Base-by-base conservation (phyloP, 2,329 filamentous ascomycete genomes). In the Aquanectria penicillioides region DNA sequence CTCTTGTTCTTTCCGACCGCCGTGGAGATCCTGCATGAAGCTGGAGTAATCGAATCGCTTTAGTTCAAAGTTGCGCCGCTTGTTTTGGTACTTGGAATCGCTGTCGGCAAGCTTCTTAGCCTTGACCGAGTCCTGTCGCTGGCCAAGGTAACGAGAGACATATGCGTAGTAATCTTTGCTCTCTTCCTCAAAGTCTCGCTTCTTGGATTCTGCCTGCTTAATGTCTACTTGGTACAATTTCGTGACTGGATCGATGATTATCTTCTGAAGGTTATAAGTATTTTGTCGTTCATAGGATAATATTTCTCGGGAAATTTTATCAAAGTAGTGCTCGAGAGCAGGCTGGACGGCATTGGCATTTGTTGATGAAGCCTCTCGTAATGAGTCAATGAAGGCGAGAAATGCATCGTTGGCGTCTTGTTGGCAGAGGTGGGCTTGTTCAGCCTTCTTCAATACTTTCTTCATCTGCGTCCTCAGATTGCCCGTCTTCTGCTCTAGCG, bases 21-120 rank as follows among this genome's bases (percentile, higher is more conserved):
- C 95, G 63, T 98, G 95, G n/a, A 99, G 83, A 79, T 99, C 95
- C 71, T 98, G 94, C 92, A 99, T 97, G 73, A 98, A 99, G 12
- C 93, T 97, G 3, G 94, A 98, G 75, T 99, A 99, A 76, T 99
- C 96, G 71, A 99, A 99, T 9, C 96, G 89, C 79, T 97, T 97
- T 56, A 99, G 84, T 79, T 99, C 95, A 71, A 99, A 99, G 67
- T 93, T 97, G 38, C 92, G 89, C 65, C 94, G 87, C 80, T 98
- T 98, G 40, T 85, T 88, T 74, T 98, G 94, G 73, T 98, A 99
- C 73, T 99, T 99, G 26, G 92, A 91, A 75, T 99, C 95, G 68
- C 93, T 97, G 69, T 97, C 93, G 34, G 87, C 91, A 62, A 95
- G 88, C 78, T 98, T 98, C 84, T 99, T 99, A 74, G 97, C 92